Evolutionary conservation across 1,284 basidiomycete genomes (phyloP).

Genomic region (Leccinum angustisporum): DNA sequence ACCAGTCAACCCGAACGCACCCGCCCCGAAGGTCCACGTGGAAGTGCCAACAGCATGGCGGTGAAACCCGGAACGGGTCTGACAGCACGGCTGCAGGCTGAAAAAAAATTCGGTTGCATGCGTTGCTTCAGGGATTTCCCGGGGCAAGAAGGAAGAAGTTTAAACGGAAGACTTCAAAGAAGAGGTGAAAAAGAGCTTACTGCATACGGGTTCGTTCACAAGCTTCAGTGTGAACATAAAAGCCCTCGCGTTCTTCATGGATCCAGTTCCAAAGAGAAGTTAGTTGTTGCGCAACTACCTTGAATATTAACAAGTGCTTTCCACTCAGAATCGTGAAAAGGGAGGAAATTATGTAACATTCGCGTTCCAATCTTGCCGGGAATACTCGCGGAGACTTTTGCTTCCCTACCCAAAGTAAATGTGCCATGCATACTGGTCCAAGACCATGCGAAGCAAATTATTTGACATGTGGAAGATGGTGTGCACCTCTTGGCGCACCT

Average conservation of each 20-base stretch:
- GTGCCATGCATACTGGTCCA: not conserved
- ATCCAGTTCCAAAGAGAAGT: constrained; percentile 2
- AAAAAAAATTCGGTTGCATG: constrained; percentile 6
- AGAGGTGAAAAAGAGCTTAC: not conserved
- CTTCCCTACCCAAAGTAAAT: not conserved
- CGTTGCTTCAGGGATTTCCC: not conserved
- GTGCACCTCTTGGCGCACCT: not conserved
- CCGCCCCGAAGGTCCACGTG: constrained; percentile 7
- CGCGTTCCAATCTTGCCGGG: not conserved
- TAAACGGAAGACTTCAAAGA: not conserved
- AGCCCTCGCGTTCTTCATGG: not conserved
- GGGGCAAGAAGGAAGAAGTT: constrained; percentile 1
- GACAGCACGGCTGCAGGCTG: not conserved
- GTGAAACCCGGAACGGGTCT: not conserved
- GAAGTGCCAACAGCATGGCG: not conserved
- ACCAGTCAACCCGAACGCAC: not conserved
- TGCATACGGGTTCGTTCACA: not conserved
- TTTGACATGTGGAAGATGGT: not conserved
- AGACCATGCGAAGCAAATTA: not conserved
- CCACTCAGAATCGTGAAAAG: not conserved
- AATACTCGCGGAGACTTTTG: constrained; percentile 21
- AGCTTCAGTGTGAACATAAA: not conserved
- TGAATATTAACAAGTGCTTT: not conserved
- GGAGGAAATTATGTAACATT: not conserved
- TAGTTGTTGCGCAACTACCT: not conserved